These are phyloP conservation scores for Neurospora sp. DNA, from an alignment of 495 filamentous ascomycete genomes.

Conservation along the genomic window DNA sequence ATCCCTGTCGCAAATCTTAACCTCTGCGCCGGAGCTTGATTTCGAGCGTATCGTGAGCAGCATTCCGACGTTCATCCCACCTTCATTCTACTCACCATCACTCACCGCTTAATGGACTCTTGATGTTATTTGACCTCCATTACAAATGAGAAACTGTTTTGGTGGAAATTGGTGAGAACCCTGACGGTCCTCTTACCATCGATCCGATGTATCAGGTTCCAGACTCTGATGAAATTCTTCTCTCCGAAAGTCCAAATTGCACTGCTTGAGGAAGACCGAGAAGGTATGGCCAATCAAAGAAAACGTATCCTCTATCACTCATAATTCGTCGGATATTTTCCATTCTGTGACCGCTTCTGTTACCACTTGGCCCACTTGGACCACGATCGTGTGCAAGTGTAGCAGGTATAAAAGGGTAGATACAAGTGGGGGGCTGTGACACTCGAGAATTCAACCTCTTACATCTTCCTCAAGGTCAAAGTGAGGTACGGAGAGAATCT, in stretches of 20 bases:
- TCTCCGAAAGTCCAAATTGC: not conserved
- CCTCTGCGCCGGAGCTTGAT: not conserved
- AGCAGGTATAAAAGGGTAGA: not conserved
- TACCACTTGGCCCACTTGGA: not conserved
- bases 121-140: not conserved
- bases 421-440: not conserved
- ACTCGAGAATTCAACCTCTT: not conserved
- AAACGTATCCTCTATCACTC: not conserved
- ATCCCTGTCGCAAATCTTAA: not conserved
- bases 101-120: not conserved
- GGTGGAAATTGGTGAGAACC: not conserved
- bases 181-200: not conserved
- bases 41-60: too few species aligned
- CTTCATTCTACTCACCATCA: not conserved
- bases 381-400: not conserved
- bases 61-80: not conserved
- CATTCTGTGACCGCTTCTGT: not conserved
- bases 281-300: not conserved
- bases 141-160: too few species aligned
- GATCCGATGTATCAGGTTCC: not conserved
- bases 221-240: not conserved
- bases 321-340: not conserved
- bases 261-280: not conserved
- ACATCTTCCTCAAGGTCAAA: not conserved
- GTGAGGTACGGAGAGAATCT: not conserved